phyloP scores from a whole-genome alignment of 2,329 filamentous ascomycete species.

The Fusarium compactum region DNA sequence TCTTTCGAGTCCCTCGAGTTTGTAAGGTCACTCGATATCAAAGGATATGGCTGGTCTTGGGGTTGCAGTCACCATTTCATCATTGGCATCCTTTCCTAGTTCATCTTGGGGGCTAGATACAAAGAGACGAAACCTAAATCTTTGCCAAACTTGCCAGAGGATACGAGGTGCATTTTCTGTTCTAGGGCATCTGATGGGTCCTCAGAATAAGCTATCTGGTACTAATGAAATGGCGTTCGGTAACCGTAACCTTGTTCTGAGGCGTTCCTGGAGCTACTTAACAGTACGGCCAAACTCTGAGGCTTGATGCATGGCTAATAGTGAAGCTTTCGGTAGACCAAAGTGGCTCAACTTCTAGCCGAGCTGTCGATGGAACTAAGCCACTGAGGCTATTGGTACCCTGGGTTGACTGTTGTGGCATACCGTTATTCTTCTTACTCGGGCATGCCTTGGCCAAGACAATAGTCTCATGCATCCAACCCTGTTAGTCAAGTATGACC shows the following conservation, averaged over 20 bases:
- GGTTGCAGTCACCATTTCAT: neutral
- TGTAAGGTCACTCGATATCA: neutral
- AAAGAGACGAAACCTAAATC: neutral
- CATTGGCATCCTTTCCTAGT: neutral
- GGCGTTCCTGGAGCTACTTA: conserved; percentile 20
- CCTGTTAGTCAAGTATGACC: neutral
- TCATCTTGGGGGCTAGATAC: neutral
- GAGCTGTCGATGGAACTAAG: neutral
- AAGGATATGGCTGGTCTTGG: neutral
- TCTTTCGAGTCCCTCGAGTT: neutral
- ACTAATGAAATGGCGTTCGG: conserved; percentile 14
- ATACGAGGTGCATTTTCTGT: conserved; percentile 13
- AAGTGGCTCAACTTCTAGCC: conserved; percentile 2
- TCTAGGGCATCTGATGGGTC: neutral
- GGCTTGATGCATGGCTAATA: neutral
- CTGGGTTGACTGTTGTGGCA: neutral
- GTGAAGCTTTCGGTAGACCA: conserved; percentile 2
- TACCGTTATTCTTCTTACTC: neutral
- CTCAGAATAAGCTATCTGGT: conserved; percentile 18
- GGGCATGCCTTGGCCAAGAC: neutral
- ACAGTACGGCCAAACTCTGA: neutral
- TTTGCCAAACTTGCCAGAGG: neutral
- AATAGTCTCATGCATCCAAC: conserved; percentile 3
- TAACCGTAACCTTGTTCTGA: conserved; percentile 29
- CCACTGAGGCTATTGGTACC: neutral